Evolutionary conservation across 2,329 filamentous ascomycete species (phyloP).

Genomic region (Paracorniculantispora psalliotae): DNA sequence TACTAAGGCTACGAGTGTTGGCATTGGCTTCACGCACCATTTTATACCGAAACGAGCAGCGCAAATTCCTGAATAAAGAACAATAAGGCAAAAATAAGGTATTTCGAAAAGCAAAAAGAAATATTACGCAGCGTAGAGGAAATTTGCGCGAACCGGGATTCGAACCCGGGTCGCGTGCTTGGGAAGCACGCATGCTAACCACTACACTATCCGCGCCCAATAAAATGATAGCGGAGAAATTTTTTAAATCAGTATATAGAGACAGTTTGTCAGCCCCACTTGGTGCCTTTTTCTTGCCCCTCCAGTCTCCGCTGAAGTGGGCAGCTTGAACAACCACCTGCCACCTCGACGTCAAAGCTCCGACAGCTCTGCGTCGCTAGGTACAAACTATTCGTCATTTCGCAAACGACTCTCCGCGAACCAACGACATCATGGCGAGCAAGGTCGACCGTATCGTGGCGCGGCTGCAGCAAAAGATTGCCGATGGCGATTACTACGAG

Average conservation of each 20-base stretch:
- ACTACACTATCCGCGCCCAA: conserved; percentile 15
- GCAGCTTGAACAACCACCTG: neutral
- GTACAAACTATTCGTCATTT: neutral
- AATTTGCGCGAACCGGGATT: conserved; percentile 15
- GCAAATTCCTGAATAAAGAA: neutral
- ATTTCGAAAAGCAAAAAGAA: neutral
- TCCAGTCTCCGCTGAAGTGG: neutral
- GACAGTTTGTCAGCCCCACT: neutral
- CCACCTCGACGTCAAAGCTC: neutral
- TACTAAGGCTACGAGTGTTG: conserved; percentile 1
- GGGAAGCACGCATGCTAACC: conserved; percentile 16
- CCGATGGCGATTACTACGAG: conserved; percentile 92
- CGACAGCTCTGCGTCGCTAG: neutral
- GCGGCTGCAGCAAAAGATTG: conserved; percentile 77
- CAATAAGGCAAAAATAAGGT: neutral
- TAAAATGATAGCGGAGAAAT: neutral
- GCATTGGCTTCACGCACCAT: neutral
- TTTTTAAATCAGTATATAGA: neutral
- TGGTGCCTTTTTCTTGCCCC: neutral
- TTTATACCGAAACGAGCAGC: too few relatives aligned
- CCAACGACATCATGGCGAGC: conserved; percentile 29
- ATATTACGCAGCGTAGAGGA: conserved; percentile 10
- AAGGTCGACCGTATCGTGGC: conserved; percentile 48
- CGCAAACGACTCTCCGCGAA: neutral
- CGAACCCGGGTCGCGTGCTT: conserved; percentile 16